Evolutionary conservation across 2,329 filamentous ascomycete species (phyloP), one percentile per base, ranked within the genome.

Genomic region (Geosmithia putterillii): DNA sequence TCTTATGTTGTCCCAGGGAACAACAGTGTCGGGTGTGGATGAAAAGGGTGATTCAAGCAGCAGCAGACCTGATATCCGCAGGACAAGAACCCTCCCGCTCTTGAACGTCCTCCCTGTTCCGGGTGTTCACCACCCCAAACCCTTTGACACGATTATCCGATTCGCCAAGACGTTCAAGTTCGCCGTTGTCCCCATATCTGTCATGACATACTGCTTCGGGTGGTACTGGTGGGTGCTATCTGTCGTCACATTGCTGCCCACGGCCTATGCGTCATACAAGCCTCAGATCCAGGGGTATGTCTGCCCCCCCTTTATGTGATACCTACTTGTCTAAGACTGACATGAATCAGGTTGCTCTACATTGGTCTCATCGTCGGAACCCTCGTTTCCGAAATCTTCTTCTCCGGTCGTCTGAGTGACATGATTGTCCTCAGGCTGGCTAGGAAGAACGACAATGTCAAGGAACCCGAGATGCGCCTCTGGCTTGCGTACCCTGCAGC

Each of bases 201-300:
- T 75, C 4, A 46, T 69, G 8, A 61, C 63, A 8, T 78, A 72
- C 54, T 69, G 63, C 48, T 76, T 73, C 47, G 53, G 61, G 3
- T 74, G 71, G 66, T 77, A 76, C 51, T 77, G 71, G 71, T 76
- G 72, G 71, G 59, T 74, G 5, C 47, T 74, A 10, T 67, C 66
- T 0, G 62, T 74, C 18, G 68, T 75, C 44, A 74, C 71, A 3
- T 64, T 73, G 58, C 57, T 73, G 3, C 72, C 73, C 0, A 61
- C 65, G 2, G 73, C 73, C 20, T 76, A 76, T 46, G 52, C 52
- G n/a, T 48, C 57, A n/a, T 69, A 71, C 46, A 54, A 56, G 0
- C 63, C 71, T 2, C 57, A 73, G 39, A 66, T 68, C 23, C 73
- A 76, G 48, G 72, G 72, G 49, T 54, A 48, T 47, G 41, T 39